A percentile compares a stretch with the other conserved stretches of the same genome.
Conservation (phyloP, 805 yeast species). For the Teunomyces tritomae region DNA sequence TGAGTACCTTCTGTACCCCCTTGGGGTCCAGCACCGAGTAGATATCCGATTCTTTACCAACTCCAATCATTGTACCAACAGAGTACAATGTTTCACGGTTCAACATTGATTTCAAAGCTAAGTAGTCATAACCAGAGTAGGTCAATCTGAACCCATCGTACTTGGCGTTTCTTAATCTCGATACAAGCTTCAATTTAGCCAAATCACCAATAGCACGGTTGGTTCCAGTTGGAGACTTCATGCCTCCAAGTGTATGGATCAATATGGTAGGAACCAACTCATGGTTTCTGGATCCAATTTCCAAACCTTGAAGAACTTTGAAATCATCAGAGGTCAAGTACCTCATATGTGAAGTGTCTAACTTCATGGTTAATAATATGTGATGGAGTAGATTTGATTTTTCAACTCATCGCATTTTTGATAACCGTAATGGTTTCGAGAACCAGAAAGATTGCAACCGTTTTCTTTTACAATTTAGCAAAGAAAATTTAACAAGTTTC, state of each 20-base stretch:
- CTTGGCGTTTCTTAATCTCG: slow-evolving; percentile 81
- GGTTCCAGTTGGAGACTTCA: slow-evolving; percentile 73
- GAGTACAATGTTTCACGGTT: slow-evolving; percentile 71
- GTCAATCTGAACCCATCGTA: slow-evolving; percentile 93
- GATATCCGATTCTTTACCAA: slow-evolving; percentile 97
- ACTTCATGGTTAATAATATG: slow-evolving; percentile 59
- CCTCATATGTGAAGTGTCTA: slow-evolving; percentile 91
- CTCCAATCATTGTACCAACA: slow-evolving; percentile 86
- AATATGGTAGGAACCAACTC: slow-evolving; percentile 89
- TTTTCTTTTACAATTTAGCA: too few species aligned
- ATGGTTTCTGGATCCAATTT: slow-evolving; percentile 87
- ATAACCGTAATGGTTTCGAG: neutral
- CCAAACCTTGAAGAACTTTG: slow-evolving; percentile 83
- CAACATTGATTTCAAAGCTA: slow-evolving; percentile 83
- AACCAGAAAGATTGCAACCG: too few species aligned
- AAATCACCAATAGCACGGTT: slow-evolving; percentile 77
- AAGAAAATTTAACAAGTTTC: too few species aligned
- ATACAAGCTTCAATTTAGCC: slow-evolving; percentile 79
- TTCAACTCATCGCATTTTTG: slow-evolving; percentile 7
- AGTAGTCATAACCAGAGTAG: slow-evolving; percentile 86
- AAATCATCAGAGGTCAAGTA: slow-evolving; percentile 90
- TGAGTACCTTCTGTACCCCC: slow-evolving; percentile 69
- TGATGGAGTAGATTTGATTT: neutral
- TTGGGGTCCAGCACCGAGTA: slow-evolving; percentile 70
- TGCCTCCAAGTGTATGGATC: slow-evolving; percentile 76